Evolutionary conservation across 345 rosid genomes (phyloP).

Genomic region (Angophora floribunda): DNA sequence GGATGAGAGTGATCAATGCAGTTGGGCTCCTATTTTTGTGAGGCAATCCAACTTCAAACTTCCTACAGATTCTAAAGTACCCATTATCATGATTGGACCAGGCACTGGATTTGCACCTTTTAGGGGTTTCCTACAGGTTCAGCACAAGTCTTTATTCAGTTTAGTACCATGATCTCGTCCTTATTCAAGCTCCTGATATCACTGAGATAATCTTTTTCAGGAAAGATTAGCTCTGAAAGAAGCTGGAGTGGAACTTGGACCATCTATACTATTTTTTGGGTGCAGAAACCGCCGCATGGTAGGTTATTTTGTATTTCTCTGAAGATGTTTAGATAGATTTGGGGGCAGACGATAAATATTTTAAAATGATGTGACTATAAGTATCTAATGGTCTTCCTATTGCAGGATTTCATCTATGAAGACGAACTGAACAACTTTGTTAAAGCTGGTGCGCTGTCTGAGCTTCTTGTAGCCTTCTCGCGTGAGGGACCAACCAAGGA

Average conservation of each 20-base stretch:
- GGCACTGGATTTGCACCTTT: constrained; percentile 99
- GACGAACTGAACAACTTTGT: constrained; percentile 74
- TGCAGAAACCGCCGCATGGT: constrained; percentile 91
- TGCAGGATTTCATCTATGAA: constrained; percentile 85
- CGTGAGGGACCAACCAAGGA: constrained; percentile 94
- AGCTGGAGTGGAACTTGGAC: constrained; percentile 73
- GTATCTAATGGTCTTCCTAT: neutral
- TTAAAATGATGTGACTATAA: neutral
- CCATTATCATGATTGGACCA: constrained; percentile 93
- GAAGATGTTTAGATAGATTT: neutral
- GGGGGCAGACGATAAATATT: neutral
- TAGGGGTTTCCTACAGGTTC: constrained; percentile 92
- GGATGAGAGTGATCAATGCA: constrained; percentile 61
- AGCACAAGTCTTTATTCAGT: neutral
- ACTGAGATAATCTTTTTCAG: constrained; percentile 13
- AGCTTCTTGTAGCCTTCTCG: constrained; percentile 83
- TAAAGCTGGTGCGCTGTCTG: constrained; percentile 66
- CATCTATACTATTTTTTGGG: constrained; percentile 77
- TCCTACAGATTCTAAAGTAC: constrained; percentile 65
- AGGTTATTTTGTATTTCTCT: neutral
- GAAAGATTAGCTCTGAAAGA: constrained; percentile 74
- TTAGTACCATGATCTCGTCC: neutral
- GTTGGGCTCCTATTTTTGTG: constrained; percentile 80
- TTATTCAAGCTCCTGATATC: neutral
- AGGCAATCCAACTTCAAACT: constrained; percentile 93